Evolutionary conservation across 2,329 filamentous ascomycete genomes (phyloP), one percentile per base, ranked within the genome.

Genomic region (Alternaria tenuissima): DNA sequence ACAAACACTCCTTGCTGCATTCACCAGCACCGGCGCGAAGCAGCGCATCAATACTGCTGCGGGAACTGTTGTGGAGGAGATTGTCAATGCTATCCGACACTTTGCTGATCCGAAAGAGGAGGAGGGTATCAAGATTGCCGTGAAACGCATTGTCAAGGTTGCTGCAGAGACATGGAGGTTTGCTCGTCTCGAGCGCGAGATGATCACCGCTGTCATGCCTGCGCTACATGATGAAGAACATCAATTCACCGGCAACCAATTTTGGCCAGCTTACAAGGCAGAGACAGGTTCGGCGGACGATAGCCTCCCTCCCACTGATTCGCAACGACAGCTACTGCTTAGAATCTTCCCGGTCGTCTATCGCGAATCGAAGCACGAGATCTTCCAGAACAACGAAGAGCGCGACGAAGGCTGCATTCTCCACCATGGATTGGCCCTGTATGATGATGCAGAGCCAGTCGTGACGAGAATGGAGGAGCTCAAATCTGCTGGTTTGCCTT

Each of bases 111-210:
- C 82, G 3, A 81, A 78, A 46, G 80, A 83, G 53, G 79, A 85
- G 52, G 84, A 86, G 60, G 75, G 79, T n/a, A 79, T 87, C 47
- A 77, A 82, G 46, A 79, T 80, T 14, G 81, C 81, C 3, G 82
- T 87, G 6, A 81, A 84, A 39, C 80, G 82, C 57, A 85, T 87
- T 44, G 85, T 87, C 49, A 87, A 87, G 67, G 78, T 85, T 20
- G 85, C 85, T 2, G 84, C 85, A 1, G 84, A 87, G 71, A 86
- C 85, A 7, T 87, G 85, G 85, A 79, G 85, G 20, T 84, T 85
- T 67, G 85, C 85, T 5, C 81, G 85, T 9, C 81, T 87, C 32
- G 85, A 87, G 69, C 80, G 84, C 18, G 84, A 86, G 67, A 80
- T 85, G 64, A 84, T 87, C 49, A 77, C 81, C 11, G 85, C 85